phyloP scores from a whole-genome alignment of 2,329 filamentous ascomycete species.

The Venturia carpophila region DNA sequence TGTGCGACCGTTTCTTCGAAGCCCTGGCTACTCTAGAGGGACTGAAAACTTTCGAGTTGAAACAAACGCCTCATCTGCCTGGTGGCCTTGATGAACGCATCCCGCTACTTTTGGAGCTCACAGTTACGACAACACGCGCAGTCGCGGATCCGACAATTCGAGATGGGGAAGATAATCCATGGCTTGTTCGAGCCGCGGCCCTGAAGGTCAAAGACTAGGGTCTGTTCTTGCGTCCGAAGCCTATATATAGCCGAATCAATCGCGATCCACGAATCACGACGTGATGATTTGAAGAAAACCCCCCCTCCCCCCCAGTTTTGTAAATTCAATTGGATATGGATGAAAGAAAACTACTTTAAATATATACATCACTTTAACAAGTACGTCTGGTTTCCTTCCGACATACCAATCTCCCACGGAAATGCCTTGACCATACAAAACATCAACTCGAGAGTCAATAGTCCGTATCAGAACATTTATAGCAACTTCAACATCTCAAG shows the following conservation, averaged over 20 bases:
- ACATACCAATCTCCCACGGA: no score
- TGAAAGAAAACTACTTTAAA: no score
- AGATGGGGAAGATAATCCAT: neutral
- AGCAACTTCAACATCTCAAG: no score
- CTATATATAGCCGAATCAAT: neutral
- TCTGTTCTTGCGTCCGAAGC: neutral
- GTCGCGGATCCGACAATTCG: neutral
- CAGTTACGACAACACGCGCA: neutral
- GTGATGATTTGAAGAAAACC: no score
- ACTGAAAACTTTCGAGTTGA: neutral
- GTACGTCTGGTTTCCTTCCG: no score
- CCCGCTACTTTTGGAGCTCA: neutral
- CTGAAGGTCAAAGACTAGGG: neutral
- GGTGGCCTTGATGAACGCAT: neutral
- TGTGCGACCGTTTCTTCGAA: neutral
- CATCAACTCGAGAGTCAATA: no score
- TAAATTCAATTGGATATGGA: no score
- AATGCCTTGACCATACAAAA: no score
- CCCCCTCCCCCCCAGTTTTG: no score
- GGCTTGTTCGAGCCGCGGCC: neutral
- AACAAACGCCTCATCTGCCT: neutral
- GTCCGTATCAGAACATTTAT: no score
- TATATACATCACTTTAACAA: no score
- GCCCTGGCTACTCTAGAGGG: neutral
- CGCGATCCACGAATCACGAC: no score